Evolutionary conservation across 164 flowering plant species (phyloP).

Genomic region (Chimonanthus salicifolius): DNA sequence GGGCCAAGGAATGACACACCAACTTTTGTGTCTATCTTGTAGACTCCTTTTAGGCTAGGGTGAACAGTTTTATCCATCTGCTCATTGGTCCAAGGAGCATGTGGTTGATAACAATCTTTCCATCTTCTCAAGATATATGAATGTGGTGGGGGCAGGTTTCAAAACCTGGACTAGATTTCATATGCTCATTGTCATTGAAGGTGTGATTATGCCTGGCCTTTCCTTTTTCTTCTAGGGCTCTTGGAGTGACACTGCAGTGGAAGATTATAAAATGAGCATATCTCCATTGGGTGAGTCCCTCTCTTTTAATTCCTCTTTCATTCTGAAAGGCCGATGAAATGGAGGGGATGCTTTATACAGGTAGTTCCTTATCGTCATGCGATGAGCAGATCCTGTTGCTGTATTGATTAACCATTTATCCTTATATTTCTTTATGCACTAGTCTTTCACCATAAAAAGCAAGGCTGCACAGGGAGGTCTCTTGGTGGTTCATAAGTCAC

Average conservation of each 20-base stretch:
- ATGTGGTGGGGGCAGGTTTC: slow-evolving; percentile 25
- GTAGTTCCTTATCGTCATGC: slow-evolving; percentile 4
- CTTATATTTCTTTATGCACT: slow-evolving; percentile 24
- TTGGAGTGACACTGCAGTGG: slow-evolving; percentile 19
- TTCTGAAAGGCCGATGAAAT: slow-evolving; percentile 9
- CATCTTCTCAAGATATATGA: slow-evolving; percentile 1
- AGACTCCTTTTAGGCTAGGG: slow-evolving; percentile 12
- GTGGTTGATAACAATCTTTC: not conserved
- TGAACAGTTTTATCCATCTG: slow-evolving; percentile 9
- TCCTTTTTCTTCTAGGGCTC: slow-evolving; percentile 17
- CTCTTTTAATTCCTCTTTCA: not conserved
- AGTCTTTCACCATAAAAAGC: slow-evolving; percentile 24
- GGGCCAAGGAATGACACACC: slow-evolving; percentile 76
- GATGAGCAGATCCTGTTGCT: slow-evolving; percentile 25
- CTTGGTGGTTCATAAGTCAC: not conserved
- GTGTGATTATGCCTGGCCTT: slow-evolving; percentile 1
- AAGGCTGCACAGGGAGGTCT: slow-evolving; percentile 12
- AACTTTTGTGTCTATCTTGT: slow-evolving; percentile 51
- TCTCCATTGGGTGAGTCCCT: slow-evolving; percentile 7
- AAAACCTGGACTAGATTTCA: slow-evolving; percentile 22
- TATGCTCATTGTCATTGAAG: slow-evolving; percentile 13
- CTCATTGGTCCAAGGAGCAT: slow-evolving; percentile 13
- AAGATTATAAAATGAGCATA: slow-evolving; percentile 1
- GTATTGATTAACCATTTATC: slow-evolving; percentile 33
- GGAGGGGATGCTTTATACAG: slow-evolving; percentile 7